A percentile compares a stretch with the other conserved stretches of the same genome.
Conservation (phyloP, 2,329 filamentous ascomycete genomes). For the Pseudocercospora ulei region DNA sequence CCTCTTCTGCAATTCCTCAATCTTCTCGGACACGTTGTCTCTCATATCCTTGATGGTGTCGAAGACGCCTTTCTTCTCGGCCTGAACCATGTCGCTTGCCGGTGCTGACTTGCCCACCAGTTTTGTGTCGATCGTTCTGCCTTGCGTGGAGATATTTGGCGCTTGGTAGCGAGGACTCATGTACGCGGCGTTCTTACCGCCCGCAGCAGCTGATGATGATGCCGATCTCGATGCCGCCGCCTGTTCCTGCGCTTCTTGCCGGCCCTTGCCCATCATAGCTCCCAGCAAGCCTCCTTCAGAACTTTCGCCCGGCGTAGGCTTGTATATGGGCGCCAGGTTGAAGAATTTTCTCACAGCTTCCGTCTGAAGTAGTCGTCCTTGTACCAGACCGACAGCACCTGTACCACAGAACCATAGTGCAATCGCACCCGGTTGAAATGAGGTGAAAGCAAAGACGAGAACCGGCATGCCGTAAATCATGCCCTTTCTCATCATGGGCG, state of each 20-base stretch:
- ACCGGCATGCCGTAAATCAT: slow-evolving; percentile 46
- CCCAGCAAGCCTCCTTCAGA: neutral
- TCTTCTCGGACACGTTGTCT: slow-evolving; percentile 8
- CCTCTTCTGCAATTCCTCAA: slow-evolving; percentile 1
- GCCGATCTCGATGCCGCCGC: neutral
- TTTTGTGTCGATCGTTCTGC: slow-evolving; percentile 18
- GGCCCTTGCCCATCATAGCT: slow-evolving; percentile 9
- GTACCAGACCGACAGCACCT: slow-evolving; percentile 35
- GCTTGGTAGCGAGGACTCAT: slow-evolving; percentile 21
- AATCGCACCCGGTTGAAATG: slow-evolving; percentile 48
- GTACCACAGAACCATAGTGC: slow-evolving; percentile 54
- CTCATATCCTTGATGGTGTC: slow-evolving; percentile 1
- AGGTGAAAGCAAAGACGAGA: slow-evolving; percentile 47
- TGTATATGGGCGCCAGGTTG: slow-evolving; percentile 35
- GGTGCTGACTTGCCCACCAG: slow-evolving; percentile 14
- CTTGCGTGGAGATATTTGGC: slow-evolving; percentile 14
- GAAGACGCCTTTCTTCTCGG: slow-evolving; percentile 13
- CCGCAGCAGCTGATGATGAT: neutral
- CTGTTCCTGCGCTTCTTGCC: slow-evolving; percentile 7
- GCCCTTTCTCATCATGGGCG: slow-evolving; percentile 34
- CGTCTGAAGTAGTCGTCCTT: slow-evolving; percentile 36
- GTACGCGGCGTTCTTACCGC: slow-evolving; percentile 19
- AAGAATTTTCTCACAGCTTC: slow-evolving; percentile 35
- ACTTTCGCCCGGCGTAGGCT: slow-evolving; percentile 17
- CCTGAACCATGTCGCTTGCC: slow-evolving; percentile 19